These are phyloP conservation scores for Boehmeria nivea DNA, from an alignment of 306 rosid species.

Conservation along the genomic window DNA sequence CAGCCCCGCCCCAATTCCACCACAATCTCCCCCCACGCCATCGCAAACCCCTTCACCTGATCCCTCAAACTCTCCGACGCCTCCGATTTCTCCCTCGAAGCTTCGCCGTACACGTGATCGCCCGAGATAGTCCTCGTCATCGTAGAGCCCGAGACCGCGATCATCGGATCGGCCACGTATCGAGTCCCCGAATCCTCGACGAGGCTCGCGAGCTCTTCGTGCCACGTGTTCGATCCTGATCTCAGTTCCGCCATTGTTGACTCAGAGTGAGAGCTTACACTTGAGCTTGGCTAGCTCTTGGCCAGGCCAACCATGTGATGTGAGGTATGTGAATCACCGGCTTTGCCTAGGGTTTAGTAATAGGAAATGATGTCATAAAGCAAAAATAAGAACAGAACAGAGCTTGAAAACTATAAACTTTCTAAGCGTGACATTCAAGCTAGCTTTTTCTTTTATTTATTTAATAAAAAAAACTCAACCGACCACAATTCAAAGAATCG, in stretches of 20 bases:
- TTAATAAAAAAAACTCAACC: constrained; percentile 12
- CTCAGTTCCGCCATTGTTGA: constrained; percentile 50
- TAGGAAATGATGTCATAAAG: constrained; percentile 23
- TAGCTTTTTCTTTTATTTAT: constrained; percentile 21
- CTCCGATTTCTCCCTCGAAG: constrained; percentile 27
- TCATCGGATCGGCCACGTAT: constrained; percentile 43
- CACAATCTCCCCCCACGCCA: constrained; percentile 89
- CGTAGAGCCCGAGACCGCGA: constrained; percentile 24
- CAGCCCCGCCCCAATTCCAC: constrained; percentile 75
- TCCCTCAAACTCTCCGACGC: constrained; percentile 67
- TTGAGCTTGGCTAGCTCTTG: constrained; percentile 1
- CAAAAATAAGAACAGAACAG: constrained; percentile 8
- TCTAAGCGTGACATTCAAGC: constrained; percentile 57
- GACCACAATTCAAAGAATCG: constrained; percentile 46
- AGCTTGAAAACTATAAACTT: constrained; percentile 21
- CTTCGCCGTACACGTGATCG: constrained; percentile 19
- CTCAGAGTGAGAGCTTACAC: constrained; percentile 17
- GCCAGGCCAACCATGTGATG: constrained; percentile 13
- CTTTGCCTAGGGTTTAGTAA: constrained; percentile 1
- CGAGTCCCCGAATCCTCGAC: constrained; percentile 44
- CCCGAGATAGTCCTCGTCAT: constrained; percentile 14
- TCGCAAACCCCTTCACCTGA: constrained; percentile 65
- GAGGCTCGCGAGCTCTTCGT: constrained; percentile 60
- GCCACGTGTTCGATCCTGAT: constrained; percentile 45
- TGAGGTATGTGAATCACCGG: not conserved